Evolutionary conservation across 257 asterid species (phyloP).

Genomic region (Linderniella brevidens): DNA sequence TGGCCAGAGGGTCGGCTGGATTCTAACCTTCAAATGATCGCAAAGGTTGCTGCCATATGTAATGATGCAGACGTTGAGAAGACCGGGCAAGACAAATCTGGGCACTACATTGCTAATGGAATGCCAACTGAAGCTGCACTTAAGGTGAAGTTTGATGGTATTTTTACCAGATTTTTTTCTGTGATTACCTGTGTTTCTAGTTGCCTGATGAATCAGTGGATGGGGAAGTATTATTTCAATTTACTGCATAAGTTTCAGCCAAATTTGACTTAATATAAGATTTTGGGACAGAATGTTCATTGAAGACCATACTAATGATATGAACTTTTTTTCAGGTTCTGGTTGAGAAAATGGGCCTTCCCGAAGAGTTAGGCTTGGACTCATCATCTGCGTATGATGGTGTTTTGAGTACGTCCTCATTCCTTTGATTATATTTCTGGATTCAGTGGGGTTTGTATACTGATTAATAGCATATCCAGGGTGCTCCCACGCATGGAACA

Average conservation of each 20-base stretch:
- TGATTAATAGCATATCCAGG: conserved; percentile 21
- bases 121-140: conserved; percentile 97
- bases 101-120: conserved; percentile 62
- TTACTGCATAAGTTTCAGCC: no score
- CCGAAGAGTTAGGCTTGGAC: conserved; percentile 33
- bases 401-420: conserved; percentile 41
- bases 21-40: conserved; percentile 75
- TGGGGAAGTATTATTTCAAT: no score
- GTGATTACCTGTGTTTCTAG: no score
- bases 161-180: no score
- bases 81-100: conserved; percentile 36
- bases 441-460: conserved; percentile 10
- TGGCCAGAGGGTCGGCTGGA: conserved; percentile 62
- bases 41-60: conserved; percentile 88
- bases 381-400: conserved; percentile 40
- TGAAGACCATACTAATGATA: background rate
- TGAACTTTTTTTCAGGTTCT: conserved; percentile 44
- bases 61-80: conserved; percentile 87
- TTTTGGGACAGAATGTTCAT: background rate
- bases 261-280: no score
- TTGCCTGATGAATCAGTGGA: no score
- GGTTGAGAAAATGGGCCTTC: conserved; percentile 96
- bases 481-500: conserved; percentile 63
- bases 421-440: background rate
- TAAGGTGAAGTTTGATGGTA: conserved; percentile 31